Evolutionary conservation across 306 rosid genomes (phyloP).

Genomic region (Biancaea sappan): DNA sequence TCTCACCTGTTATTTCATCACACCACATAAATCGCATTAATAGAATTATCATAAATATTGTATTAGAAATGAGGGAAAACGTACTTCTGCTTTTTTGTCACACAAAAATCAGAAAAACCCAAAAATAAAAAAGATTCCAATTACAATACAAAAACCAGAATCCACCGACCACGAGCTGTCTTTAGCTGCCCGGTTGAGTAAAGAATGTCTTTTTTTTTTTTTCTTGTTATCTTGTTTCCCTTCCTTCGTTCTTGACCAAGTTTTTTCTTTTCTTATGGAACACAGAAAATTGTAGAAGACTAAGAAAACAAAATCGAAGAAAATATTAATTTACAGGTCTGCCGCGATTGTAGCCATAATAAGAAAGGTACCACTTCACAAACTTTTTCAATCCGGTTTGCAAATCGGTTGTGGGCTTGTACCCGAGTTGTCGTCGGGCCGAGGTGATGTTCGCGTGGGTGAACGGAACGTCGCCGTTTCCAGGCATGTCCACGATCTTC

Average conservation of each 20-base stretch:
- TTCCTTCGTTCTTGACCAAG: not conserved
- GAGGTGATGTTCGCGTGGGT: conserved; percentile 67
- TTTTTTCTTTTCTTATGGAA: not conserved
- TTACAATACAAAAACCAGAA: not conserved
- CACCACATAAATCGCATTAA: not conserved
- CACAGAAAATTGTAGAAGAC: not conserved
- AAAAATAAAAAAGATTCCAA: not conserved
- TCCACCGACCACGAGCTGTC: conserved; percentile 9
- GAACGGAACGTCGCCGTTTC: conserved; percentile 73
- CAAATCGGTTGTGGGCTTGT: conserved; percentile 59
- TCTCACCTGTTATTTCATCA: no score
- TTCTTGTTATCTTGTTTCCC: not conserved
- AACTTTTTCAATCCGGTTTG: conserved; percentile 62
- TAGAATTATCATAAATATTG: not conserved
- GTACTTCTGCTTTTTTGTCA: not conserved
- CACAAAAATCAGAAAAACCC: not conserved
- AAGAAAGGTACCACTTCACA: conserved; percentile 66
- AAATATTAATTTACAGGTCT: not conserved
- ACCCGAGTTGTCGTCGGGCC: conserved; percentile 57
- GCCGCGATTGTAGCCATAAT: conserved; percentile 48
- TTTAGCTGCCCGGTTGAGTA: conserved; percentile 7
- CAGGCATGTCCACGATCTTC: conserved; percentile 59
- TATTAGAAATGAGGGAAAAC: not conserved
- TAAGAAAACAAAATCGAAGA: not conserved
- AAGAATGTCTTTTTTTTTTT: conserved; percentile 4